phyloP scores from a whole-genome alignment of 2,329 filamentous ascomycete genomes.

The Coniosporium tulheliwenetii region DNA sequence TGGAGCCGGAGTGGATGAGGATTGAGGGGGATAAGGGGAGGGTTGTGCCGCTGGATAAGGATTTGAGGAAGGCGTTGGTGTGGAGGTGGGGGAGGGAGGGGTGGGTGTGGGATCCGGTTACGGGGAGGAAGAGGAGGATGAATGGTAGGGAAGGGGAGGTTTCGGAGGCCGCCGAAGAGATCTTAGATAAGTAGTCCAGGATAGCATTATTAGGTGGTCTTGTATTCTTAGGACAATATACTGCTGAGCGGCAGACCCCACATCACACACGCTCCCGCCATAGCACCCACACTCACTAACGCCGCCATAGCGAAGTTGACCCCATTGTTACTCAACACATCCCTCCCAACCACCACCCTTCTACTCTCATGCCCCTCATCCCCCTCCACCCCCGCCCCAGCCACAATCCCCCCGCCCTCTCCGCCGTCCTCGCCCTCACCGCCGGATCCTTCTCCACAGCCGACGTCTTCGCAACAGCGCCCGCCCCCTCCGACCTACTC shows the following conservation, averaged over 20 bases:
- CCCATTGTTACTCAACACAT: slow-evolving; percentile 85
- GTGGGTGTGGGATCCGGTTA: slow-evolving; percentile 62
- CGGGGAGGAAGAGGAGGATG: slow-evolving; percentile 37
- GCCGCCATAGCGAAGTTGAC: slow-evolving; percentile 89
- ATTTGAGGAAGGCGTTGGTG: slow-evolving; percentile 67
- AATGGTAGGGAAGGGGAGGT: too few relatives aligned
- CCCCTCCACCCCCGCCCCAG: too few relatives aligned
- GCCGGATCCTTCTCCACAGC: too few relatives aligned
- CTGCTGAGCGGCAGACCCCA: slow-evolving; percentile 37
- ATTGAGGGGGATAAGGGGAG: slow-evolving; percentile 18
- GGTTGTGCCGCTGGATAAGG: slow-evolving; percentile 70
- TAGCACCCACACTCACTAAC: slow-evolving; percentile 63
- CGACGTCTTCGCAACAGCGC: slow-evolving; percentile 15
- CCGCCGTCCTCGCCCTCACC: slow-evolving; percentile 9
- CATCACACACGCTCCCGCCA: slow-evolving; percentile 46
- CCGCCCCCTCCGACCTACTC: slow-evolving; percentile 23
- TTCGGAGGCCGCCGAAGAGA: too few relatives aligned
- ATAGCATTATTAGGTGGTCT: too few relatives aligned
- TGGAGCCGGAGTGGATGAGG: slow-evolving; percentile 76
- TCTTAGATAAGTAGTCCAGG: too few relatives aligned
- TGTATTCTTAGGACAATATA: neutral
- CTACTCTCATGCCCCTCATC: slow-evolving; percentile 25
- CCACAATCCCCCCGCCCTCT: too few relatives aligned
- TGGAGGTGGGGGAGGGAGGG: slow-evolving; percentile 91
- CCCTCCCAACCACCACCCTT: slow-evolving; percentile 48